Evolutionary conservation across 441 rosid species (phyloP).

Genomic region (Adansonia gregorii): DNA sequence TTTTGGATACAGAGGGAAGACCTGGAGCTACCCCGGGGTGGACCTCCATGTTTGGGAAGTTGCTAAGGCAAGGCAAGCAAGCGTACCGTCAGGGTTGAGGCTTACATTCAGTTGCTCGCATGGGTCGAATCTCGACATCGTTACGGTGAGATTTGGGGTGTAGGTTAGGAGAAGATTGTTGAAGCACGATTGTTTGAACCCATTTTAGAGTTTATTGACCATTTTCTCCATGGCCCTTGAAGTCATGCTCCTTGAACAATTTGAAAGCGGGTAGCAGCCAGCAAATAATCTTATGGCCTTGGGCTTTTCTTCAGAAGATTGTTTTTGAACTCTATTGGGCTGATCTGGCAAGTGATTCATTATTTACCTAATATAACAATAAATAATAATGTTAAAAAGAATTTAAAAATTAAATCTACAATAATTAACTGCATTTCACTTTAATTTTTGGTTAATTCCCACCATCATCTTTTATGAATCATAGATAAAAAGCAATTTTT

Average conservation of each 20-base stretch:
- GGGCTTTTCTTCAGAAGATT: no score
- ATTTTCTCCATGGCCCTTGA: not conserved
- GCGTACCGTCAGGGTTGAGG: constrained; percentile 38
- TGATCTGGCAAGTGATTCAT: no score
- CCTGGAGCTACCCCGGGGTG: constrained; percentile 34
- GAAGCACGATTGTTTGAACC: not conserved
- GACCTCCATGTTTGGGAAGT: constrained; percentile 20
- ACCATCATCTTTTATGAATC: no score
- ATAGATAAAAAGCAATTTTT: no score
- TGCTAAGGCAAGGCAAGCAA: constrained; percentile 8
- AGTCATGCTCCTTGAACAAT: not conserved
- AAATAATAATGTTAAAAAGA: no score
- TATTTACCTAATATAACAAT: no score
- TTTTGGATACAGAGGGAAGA: constrained; percentile 38
- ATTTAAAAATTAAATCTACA: no score
- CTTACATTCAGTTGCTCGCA: constrained; percentile 32
- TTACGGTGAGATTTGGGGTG: constrained; percentile 5
- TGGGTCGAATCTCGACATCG: constrained; percentile 38
- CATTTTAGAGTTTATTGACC: constrained; percentile 5
- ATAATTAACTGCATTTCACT: no score
- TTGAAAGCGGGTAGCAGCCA: not conserved
- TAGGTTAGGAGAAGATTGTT: not conserved
- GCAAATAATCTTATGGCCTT: not conserved
- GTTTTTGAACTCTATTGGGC: no score
- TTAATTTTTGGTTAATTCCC: no score